Conservation (phyloP, 352 stramenopile genomes). For the Globisporangium abappressorium region DNA sequence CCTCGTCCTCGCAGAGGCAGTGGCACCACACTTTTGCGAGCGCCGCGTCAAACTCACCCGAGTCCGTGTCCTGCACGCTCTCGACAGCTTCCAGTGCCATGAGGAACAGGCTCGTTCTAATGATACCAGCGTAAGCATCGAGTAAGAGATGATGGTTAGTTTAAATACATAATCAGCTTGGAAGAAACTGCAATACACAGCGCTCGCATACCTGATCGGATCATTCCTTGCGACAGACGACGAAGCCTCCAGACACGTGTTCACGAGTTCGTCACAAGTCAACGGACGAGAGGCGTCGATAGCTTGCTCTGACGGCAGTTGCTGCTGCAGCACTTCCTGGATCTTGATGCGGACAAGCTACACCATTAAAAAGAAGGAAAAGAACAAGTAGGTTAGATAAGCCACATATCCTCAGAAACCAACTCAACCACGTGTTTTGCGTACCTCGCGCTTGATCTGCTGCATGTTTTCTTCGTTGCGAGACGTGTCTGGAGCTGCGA, state of each 20-base stretch:
- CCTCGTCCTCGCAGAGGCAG: constrained; percentile 47
- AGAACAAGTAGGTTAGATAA: not conserved
- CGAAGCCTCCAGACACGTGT: constrained; percentile 46
- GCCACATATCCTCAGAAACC: not conserved
- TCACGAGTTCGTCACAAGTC: constrained; percentile 38
- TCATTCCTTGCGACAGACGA: constrained; percentile 42
- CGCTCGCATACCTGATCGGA: constrained; percentile 34
- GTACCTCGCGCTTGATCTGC: constrained; percentile 68
- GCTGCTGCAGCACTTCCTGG: constrained; percentile 59
- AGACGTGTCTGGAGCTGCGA: constrained; percentile 44
- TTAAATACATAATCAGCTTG: no score
- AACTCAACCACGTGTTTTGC: not conserved
- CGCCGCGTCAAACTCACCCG: constrained; percentile 40
- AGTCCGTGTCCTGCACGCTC: constrained; percentile 30
- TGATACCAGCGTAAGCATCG: not conserved
- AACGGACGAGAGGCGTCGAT: constrained; percentile 39
- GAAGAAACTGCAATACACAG: no score
- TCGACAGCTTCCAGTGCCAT: constrained; percentile 71
- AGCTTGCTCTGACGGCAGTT: constrained; percentile 35
- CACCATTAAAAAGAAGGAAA: constrained; percentile 9
- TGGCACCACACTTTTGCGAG: constrained; percentile 51
- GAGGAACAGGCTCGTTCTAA: constrained; percentile 64
- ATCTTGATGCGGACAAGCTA: constrained; percentile 54
- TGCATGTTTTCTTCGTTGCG: constrained; percentile 32
- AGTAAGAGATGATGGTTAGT: no score